A percentile compares a stretch with the other conserved stretches of the same genome.
Evolutionary conservation across 2,329 filamentous ascomycete species (phyloP).

Genomic region (Aspergillus sp.): DNA sequence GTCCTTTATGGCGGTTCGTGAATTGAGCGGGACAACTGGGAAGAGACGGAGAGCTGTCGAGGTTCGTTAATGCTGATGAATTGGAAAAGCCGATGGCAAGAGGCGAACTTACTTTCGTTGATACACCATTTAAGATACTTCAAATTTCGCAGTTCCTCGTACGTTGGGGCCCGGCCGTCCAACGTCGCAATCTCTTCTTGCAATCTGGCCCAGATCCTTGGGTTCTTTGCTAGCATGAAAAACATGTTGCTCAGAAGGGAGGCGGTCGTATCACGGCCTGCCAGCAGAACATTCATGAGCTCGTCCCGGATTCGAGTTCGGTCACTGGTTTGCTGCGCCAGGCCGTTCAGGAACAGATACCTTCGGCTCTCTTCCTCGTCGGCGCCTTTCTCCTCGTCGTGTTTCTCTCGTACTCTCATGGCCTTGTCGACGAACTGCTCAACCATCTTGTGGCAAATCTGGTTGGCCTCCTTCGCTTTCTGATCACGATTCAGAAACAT

Average conservation of each 20-base stretch:
- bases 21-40: slow-evolving; percentile 50
- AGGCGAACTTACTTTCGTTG: slow-evolving; percentile 29
- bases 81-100: too few species aligned
- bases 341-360: slow-evolving; percentile 54
- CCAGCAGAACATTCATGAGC: slow-evolving; percentile 54
- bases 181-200: slow-evolving; percentile 33
- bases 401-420: slow-evolving; percentile 30
- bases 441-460: slow-evolving; percentile 41
- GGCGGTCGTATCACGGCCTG: slow-evolving; percentile 59
- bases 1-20: slow-evolving; percentile 39
- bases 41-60: slow-evolving; percentile 45
- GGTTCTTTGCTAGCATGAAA: slow-evolving; percentile 49
- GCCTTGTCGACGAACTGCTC: slow-evolving; percentile 46
- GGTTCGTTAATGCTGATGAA: background rate
- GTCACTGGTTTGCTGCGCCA: slow-evolving; percentile 50
- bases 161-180: slow-evolving; percentile 27
- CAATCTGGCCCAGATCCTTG: slow-evolving; percentile 42
- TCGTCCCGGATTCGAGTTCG: slow-evolving; percentile 49
- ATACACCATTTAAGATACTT: slow-evolving; percentile 30
- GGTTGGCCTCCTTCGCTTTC: slow-evolving; percentile 34
- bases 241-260: slow-evolving; percentile 48
- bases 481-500: slow-evolving; percentile 23
- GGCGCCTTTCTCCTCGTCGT: slow-evolving; percentile 19
- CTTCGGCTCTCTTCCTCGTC: slow-evolving; percentile 23
- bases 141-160: slow-evolving; percentile 29